Evolutionary conservation across 1,284 basidiomycete species (phyloP), one percentile per base, ranked within the genome.

Genomic region (Cryptococcus sp.): DNA sequence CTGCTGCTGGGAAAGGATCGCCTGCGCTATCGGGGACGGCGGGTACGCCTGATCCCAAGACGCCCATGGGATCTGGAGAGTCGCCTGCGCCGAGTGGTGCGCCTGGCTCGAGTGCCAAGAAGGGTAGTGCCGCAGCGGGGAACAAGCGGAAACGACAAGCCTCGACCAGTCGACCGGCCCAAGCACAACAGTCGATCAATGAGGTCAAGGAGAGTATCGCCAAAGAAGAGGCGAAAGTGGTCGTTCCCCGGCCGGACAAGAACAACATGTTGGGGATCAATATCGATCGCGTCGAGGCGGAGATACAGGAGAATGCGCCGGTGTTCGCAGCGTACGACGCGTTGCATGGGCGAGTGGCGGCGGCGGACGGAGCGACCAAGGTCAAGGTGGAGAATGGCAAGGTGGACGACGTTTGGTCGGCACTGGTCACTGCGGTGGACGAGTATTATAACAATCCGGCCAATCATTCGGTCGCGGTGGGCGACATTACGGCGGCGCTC

Each of bases 241-340:
- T 21, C 22, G n/a, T n/a, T n/a, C n/a, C n/a, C 39, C 26, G 24
- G 22, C 45, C 50, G 12, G 40, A 40, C 9, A 41, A 43, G 31
- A 37, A 50, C 35, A 58, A 61, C 34, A 50, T 52, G 6, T 51
- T 57, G 18, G 57, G 53, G 3, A 56, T 63, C 34, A 52, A 61
- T 18, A 37, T 60, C 9, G 42, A 58, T 16, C 47, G 50, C 1
- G 48, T 43, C 7, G 54, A 59, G 32, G 47, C 49, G 14, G 58
- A 62, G 34, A 45, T 52, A 12, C 50, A 50, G 6, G 44, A 56
- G 19, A 40, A 58, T 40, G 52, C 52, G 25, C 36, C 49, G 5
- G 56, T 62, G 48, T 61, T 65, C 52, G 53, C 54, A n/a, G 48
- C 54, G 9, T 47, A 54, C 22, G 48, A 60, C 21, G 52, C 46